These are phyloP conservation scores for Cavenderia fasciculata DNA, from an alignment of 78 protist genomes.

Conservation along the genomic window DNA sequence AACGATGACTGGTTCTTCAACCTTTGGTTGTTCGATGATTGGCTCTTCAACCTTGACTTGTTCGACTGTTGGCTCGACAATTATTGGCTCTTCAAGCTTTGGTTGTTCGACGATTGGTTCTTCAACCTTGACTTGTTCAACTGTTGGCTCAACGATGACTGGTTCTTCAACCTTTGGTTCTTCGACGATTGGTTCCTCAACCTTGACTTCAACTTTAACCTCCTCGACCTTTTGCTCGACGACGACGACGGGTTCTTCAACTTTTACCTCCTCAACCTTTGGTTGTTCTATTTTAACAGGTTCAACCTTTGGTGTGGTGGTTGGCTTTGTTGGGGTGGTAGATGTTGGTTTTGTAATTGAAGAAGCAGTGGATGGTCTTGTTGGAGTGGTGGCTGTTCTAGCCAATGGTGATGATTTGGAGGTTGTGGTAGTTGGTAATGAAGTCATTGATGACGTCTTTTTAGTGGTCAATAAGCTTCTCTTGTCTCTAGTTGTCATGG, in stretches of 20 bases:
- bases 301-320: background rate
- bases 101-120: background rate
- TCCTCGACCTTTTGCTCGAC: background rate
- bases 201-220: background rate
- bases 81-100: background rate
- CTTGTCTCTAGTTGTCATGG: background rate
- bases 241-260: background rate
- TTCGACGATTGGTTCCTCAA: background rate
- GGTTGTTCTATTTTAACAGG: background rate
- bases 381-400: background rate
- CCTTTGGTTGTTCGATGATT: background rate
- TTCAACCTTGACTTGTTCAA: background rate
- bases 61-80: background rate
- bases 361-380: background rate
- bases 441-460: background rate
- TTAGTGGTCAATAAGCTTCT: slow-evolving; percentile 7
- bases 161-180: background rate
- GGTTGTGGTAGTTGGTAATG: background rate
- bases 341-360: background rate
- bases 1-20: background rate
- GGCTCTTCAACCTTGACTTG: background rate
- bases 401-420: background rate
- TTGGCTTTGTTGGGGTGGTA: slow-evolving; percentile 5
- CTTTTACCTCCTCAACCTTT: background rate
- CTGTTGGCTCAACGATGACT: background rate